phyloP scores from a whole-genome alignment of 192 early-diverging fungal species.

The Backusella psychrophila region DNA sequence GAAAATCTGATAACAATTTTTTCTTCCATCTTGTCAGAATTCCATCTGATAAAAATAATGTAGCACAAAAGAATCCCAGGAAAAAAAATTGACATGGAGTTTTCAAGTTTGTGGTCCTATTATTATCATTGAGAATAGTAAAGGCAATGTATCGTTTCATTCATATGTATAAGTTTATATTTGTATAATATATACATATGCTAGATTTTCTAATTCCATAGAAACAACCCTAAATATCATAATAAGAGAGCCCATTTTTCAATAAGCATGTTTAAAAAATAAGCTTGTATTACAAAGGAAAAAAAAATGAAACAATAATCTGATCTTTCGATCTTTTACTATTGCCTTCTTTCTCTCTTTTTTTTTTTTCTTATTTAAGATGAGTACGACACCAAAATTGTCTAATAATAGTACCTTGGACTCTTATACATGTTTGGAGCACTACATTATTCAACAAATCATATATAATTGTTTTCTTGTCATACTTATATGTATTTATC shows the following conservation, averaged over 20 bases:
- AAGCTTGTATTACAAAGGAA: not conserved
- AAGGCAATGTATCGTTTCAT: not conserved
- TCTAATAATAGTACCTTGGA: not conserved
- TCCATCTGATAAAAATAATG: not conserved
- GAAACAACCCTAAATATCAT: not conserved
- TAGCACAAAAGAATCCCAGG: not conserved
- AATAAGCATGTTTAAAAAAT: not conserved
- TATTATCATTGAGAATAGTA: not conserved
- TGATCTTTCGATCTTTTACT: constrained; percentile 3
- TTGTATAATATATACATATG: no score
- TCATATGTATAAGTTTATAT: not conserved
- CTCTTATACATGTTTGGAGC: not conserved
- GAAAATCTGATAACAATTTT: not conserved
- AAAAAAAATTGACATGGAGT: not conserved
- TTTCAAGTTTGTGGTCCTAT: not conserved
- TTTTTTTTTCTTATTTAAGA: not conserved
- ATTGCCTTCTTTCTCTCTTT: not conserved
- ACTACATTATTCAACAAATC: not conserved
- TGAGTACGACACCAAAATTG: not conserved
- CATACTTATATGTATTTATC: not conserved
- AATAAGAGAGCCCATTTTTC: not conserved
- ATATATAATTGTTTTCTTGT: not conserved
- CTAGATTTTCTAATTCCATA: not conserved
- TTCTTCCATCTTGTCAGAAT: not conserved
- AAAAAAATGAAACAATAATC: not conserved